These are phyloP conservation scores for Penicillium cosmopolitanum DNA, from an alignment of 495 filamentous ascomycete genomes.

Conservation along the genomic window DNA sequence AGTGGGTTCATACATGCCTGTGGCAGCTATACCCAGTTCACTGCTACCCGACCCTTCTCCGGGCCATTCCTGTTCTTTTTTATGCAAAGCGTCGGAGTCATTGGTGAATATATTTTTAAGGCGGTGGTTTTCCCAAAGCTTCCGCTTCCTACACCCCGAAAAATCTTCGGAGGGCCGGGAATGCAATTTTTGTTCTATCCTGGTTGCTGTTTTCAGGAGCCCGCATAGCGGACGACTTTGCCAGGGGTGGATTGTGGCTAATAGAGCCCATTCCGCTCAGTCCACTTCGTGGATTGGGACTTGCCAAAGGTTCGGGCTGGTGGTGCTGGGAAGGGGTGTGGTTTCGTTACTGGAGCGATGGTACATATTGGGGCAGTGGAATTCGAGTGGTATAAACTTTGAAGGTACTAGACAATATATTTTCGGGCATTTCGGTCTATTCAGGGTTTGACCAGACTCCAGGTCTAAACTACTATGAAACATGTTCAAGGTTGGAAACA, in stretches of 20 bases:
- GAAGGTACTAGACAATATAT: constrained; percentile 5
- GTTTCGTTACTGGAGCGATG: constrained; percentile 53
- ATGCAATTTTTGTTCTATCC: constrained; percentile 51
- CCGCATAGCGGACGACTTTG: constrained; percentile 65
- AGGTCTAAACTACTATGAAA: too few species aligned
- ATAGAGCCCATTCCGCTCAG: constrained; percentile 73
- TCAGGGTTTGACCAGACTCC: too few species aligned
- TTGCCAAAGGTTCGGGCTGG: constrained; percentile 54
- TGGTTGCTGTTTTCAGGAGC: constrained; percentile 63
- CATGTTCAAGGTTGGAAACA: too few species aligned
- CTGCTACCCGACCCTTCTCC: constrained; percentile 42
- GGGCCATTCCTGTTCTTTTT: constrained; percentile 60
- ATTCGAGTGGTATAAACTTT: constrained; percentile 38
- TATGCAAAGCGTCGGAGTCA: constrained; percentile 57
- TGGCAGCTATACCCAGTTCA: constrained; percentile 58
- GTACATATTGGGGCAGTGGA: constrained; percentile 69
- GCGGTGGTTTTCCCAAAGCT: constrained; percentile 27
- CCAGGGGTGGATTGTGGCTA: constrained; percentile 62
- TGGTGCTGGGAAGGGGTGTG: constrained; percentile 60
- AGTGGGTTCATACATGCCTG: constrained; percentile 64
- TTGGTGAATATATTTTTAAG: constrained; percentile 49
- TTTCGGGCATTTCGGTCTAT: neutral
- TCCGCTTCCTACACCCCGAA: constrained; percentile 35
- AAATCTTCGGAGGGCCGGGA: constrained; percentile 48
- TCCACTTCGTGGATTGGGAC: constrained; percentile 54